A percentile compares a stretch with the other conserved stretches of the same genome.
These are phyloP conservation scores for Pelargonium myrrhifolium DNA, from an alignment of 441 rosid species.

Conservation along the genomic window DNA sequence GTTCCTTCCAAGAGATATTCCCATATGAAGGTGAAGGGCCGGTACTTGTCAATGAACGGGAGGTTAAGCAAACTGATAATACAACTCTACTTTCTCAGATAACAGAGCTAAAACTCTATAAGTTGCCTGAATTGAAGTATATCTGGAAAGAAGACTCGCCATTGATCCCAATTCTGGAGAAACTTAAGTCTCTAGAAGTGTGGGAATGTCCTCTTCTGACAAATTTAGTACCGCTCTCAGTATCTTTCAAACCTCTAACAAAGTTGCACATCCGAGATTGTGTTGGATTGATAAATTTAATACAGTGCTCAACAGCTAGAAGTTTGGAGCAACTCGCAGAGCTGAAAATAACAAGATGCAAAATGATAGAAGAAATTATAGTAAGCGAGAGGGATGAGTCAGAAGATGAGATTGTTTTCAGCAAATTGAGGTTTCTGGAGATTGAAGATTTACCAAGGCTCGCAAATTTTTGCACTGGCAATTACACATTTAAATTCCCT, in stretches of 20 bases:
- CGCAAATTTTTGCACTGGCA: background rate
- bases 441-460: background rate
- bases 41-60: too few species aligned
- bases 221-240: background rate
- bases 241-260: background rate
- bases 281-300: background rate
- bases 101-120: background rate
- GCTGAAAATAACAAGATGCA: background rate
- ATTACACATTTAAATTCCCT: background rate
- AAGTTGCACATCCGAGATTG: background rate
- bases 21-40: background rate
- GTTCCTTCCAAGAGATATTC: slow-evolving; percentile 3
- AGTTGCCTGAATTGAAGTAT: background rate
- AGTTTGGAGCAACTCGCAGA: background rate
- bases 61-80: too few species aligned
- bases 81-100: background rate
- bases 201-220: too few species aligned
- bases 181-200: background rate
- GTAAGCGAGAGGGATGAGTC: background rate
- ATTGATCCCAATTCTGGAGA: background rate
- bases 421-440: background rate
- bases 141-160: background rate
- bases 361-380: background rate
- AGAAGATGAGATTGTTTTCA: background rate
- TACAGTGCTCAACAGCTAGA: background rate